Base-by-base conservation (phyloP, 257 asterid species). In the Primulina huaijiensis region DNA sequence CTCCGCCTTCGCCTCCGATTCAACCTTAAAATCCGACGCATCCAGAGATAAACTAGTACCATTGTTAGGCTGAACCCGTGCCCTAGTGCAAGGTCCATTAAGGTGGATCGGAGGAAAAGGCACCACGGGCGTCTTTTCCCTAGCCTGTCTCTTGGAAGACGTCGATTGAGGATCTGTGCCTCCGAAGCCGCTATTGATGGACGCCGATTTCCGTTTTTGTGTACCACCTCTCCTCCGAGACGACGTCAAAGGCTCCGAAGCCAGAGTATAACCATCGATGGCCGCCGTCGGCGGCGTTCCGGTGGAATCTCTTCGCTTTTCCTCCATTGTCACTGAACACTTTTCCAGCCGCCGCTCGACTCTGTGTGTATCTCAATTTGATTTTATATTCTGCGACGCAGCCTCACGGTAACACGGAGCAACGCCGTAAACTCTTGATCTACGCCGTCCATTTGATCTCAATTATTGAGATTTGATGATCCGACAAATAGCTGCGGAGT, bases 71-170 rank as follows among this genome's bases (percentile, higher is more conserved):
- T 86, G 96, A 83, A 83, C 82, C 1, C 96, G 89, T 12, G 97
- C 97, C 87, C 99, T 88, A 25, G 99, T 94, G 75, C 79, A 77
- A 19, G 97, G 97, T 30, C 97, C 97, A 73, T 88, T 86, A 82
- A 85, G 89, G 87, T 94, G 88, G 96, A 90, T 90, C 96, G 89
- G 90, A 60, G 84, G 71, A 38, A 88, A 88, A 16, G 95, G 87
- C 40, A 85, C 91, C 19, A 78, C 61, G 34, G 71, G 83, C 21
- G 84, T 85, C 90, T 86, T 90, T 75, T 92, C 98, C 68, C 98
- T 85, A 70, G 94, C 90, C 81, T 87, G 99, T 19, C 99, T 83
- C 89, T 93, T 93, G 2, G 92, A 82, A 1, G 89, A 81, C 21
- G 77, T 71, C 82, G 83, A 33, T 20, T 78, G 87, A 59, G 95